Percentiles rank a stretch among this genome's conserved stretches.
Evolutionary conservation across 2,329 filamentous ascomycete genomes (phyloP).

Genomic region (Fusarium poae): DNA sequence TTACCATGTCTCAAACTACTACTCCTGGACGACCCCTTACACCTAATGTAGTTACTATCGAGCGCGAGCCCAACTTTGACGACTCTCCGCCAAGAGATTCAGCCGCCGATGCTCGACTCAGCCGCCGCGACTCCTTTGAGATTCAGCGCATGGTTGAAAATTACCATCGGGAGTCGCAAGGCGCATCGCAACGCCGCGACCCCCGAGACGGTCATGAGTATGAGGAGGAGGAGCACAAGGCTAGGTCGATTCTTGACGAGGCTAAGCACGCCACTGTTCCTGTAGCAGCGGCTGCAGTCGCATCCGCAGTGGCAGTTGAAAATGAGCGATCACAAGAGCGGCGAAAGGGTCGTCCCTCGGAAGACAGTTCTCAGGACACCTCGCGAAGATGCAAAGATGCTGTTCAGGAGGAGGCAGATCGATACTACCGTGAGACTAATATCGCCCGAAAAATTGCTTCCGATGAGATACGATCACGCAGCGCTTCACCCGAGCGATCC

Average conservation of each 20-base stretch:
- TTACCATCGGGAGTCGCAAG: constrained; percentile 44
- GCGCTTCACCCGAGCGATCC: constrained; percentile 64
- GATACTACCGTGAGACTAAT: constrained; percentile 67
- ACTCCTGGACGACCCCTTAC: constrained; percentile 61
- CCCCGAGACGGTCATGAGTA: constrained; percentile 45
- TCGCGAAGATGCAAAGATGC: constrained; percentile 55
- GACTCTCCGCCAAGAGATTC: constrained; percentile 50
- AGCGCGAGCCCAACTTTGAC: constrained; percentile 66
- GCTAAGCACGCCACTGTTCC: constrained; percentile 63
- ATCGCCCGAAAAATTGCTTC: constrained; percentile 67
- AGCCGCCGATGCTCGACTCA: constrained; percentile 56
- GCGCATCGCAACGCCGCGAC: constrained; percentile 35
- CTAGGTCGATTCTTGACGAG: constrained; percentile 60
- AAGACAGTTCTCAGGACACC: constrained; percentile 53
- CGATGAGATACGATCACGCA: constrained; percentile 67
- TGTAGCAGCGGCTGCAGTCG: constrained; percentile 61
- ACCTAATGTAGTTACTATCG: constrained; percentile 66
- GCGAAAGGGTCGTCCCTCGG: constrained; percentile 50
- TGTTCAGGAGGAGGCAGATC: constrained; percentile 70
- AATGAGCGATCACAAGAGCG: constrained; percentile 55
- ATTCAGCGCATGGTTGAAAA: constrained; percentile 54
- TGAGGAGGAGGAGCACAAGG: constrained; percentile 59
- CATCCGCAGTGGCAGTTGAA: constrained; percentile 61
- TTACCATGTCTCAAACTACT: constrained; percentile 58
- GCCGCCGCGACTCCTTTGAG: constrained; percentile 65